A percentile compares a stretch with the other conserved stretches of the same genome.
phyloP scores from a whole-genome alignment of 176 grass and related monocot species.

The Aegilops longissima region DNA sequence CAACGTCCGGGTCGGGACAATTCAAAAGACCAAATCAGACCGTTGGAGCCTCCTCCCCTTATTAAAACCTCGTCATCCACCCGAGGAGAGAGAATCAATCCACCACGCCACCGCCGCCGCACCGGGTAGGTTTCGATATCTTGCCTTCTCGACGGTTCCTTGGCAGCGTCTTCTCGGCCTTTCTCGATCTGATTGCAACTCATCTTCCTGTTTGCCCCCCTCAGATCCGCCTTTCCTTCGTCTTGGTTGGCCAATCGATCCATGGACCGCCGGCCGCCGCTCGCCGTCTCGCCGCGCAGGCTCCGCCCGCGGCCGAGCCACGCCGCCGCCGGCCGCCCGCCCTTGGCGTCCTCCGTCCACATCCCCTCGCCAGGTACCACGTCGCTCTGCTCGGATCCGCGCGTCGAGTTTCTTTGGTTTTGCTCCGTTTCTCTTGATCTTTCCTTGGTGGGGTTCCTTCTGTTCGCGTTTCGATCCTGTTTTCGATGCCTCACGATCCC shows the following conservation, averaged over 20 bases:
- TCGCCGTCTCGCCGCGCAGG: conserved; percentile 69
- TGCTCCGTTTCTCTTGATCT: neutral
- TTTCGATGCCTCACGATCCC: neutral
- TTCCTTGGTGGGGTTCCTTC: neutral
- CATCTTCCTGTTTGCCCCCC: neutral
- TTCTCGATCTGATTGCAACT: neutral
- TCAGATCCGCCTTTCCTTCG: neutral
- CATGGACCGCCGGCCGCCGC: conserved; percentile 64
- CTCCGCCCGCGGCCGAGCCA: conserved; percentile 66
- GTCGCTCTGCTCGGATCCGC: neutral
- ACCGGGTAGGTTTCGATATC: neutral
- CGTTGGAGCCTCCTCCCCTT: conserved; percentile 26
- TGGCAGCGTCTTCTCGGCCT: neutral
- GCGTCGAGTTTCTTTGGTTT: neutral
- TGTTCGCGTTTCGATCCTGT: neutral
- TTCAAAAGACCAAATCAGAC: conserved; percentile 32
- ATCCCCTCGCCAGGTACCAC: conserved; percentile 43
- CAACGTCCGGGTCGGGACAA: neutral
- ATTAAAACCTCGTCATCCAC: neutral
- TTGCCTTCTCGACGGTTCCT: neutral
- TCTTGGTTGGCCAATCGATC: neutral
- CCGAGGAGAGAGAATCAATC: conserved; percentile 2
- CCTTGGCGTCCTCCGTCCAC: conserved; percentile 27
- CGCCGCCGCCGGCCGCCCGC: neutral
- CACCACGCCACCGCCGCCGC: neutral